Base-by-base conservation (phyloP, 164 flowering plant genomes). In the Pachysandra terminalis region DNA sequence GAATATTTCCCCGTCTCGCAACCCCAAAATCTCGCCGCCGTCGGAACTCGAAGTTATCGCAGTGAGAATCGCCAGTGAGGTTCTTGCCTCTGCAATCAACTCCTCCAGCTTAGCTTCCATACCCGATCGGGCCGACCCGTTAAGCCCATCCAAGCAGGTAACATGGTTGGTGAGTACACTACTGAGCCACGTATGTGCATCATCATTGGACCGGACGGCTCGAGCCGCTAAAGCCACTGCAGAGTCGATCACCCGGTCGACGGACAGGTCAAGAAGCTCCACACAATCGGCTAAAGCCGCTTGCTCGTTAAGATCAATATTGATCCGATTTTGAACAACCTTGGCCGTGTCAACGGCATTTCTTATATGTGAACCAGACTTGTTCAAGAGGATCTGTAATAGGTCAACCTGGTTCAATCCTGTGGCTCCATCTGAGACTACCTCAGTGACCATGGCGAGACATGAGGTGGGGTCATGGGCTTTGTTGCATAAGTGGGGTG, bases 131-230 rank as follows among this genome's bases (percentile, higher is more conserved):
- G 65, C 63, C 9, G 23, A 0, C 3, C 72, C 61, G 6, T 49
- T n/a, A 1, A 74, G 73, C 61, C 76, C 75, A 49, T 78, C 81
- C 37, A 65, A 56, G 59, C 78, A 78, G 9, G 78, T 77, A 40
- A 64, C 75, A 40, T 76, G 69, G 61, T 76, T 79, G 56, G 77
- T 70, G 24, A 82, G 83, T 0, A 77, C 82, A 28, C 68, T 63
- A 49, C 86, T 84, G 1, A 86, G 83, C 90, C 90, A 86, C 15
- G 84, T 22, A 27, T 79, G 85, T 0, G 80, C 81, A 53, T 75
- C 73, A 9, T 70, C 68, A 26, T 37, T 71, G 35, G 73, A 71
- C 2, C 19, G 3, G 3, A 13, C 1, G 0, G 72, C 71, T 9
- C 12, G 27, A 3, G 56, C 63, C 1, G 23, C 21, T 0, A 80